These are phyloP conservation scores for Lippia alba DNA, from an alignment of 305 asterid species.

Conservation along the genomic window DNA sequence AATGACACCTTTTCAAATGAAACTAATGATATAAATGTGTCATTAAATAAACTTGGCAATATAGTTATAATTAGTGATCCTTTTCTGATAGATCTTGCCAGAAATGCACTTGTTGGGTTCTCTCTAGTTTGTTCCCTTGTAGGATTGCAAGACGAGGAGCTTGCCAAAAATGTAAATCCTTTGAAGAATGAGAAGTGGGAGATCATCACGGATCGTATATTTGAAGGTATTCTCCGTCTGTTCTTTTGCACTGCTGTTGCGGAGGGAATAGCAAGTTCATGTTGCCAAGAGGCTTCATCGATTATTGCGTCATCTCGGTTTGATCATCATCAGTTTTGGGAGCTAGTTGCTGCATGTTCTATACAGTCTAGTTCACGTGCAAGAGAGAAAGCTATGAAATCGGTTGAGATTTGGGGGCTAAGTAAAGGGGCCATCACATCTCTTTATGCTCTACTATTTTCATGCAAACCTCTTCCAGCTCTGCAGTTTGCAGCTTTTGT, in stretches of 20 bases:
- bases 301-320: slow-evolving; percentile 74
- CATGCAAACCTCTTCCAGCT: slow-evolving; percentile 73
- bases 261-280: slow-evolving; percentile 73
- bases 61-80: slow-evolving; percentile 53
- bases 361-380: slow-evolving; percentile 80
- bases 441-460: slow-evolving; percentile 81
- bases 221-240: slow-evolving; percentile 88
- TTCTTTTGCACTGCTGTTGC: slow-evolving; percentile 84
- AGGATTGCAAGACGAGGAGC: slow-evolving; percentile 52
- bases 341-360: slow-evolving; percentile 77
- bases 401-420: slow-evolving; percentile 94
- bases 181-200: slow-evolving; percentile 80
- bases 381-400: slow-evolving; percentile 87
- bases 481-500: slow-evolving; percentile 88
- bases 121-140: slow-evolving; percentile 60
- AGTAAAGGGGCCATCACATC: slow-evolving; percentile 89
- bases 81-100: slow-evolving; percentile 68
- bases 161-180: slow-evolving; percentile 46
- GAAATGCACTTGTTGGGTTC: slow-evolving; percentile 83
- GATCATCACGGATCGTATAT: slow-evolving; percentile 69
- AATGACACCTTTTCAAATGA: slow-evolving; percentile 50
- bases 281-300: slow-evolving; percentile 61
- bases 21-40: slow-evolving; percentile 48
- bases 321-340: slow-evolving; percentile 81
- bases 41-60: slow-evolving; percentile 53